A percentile compares a stretch with the other conserved stretches of the same genome.
phyloP scores from a whole-genome alignment of 306 rosid genomes.

The Medicago arabica region DNA sequence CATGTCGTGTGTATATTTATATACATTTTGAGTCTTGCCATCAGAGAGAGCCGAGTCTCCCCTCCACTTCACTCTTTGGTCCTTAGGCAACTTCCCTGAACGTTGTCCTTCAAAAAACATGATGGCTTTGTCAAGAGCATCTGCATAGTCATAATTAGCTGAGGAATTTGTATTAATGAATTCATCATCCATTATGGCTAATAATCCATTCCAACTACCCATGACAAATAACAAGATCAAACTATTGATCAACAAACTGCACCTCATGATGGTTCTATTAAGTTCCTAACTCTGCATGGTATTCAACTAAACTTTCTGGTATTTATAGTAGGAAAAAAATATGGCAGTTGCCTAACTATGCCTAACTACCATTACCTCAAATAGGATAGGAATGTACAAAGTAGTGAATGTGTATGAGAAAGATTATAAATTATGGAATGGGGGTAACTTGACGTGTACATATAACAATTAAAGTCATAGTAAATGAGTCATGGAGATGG shows the following conservation, averaged over 20 bases:
- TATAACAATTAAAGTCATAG: constrained; percentile 22
- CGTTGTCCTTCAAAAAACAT: constrained; percentile 90
- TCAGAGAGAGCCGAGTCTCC: constrained; percentile 81
- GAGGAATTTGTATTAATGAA: constrained; percentile 28
- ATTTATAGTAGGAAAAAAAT: constrained; percentile 33
- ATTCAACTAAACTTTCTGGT: constrained; percentile 35
- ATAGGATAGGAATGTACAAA: constrained; percentile 1
- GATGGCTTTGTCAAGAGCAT: constrained; percentile 74
- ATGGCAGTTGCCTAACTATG: constrained; percentile 33
- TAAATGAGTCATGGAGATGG: constrained; percentile 38
- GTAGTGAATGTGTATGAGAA: constrained; percentile 14
- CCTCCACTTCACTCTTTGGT: constrained; percentile 73
- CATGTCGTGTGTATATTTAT: background rate
- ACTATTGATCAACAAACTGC: constrained; percentile 35
- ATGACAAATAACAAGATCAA: constrained; percentile 47
- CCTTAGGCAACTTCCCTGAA: constrained; percentile 68
- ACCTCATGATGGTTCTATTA: constrained; percentile 37
- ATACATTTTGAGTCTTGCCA: constrained; percentile 56
- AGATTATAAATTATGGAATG: constrained; percentile 19
- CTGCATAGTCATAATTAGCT: constrained; percentile 49
- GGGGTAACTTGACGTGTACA: constrained; percentile 44
- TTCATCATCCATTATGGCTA: constrained; percentile 39
- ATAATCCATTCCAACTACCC: constrained; percentile 16
- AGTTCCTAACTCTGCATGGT: constrained; percentile 10
- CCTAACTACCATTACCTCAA: constrained; percentile 16